These are phyloP conservation scores for Trichoderma citrinoviride DNA, from an alignment of 2,329 filamentous ascomycete species.

Conservation along the genomic window DNA sequence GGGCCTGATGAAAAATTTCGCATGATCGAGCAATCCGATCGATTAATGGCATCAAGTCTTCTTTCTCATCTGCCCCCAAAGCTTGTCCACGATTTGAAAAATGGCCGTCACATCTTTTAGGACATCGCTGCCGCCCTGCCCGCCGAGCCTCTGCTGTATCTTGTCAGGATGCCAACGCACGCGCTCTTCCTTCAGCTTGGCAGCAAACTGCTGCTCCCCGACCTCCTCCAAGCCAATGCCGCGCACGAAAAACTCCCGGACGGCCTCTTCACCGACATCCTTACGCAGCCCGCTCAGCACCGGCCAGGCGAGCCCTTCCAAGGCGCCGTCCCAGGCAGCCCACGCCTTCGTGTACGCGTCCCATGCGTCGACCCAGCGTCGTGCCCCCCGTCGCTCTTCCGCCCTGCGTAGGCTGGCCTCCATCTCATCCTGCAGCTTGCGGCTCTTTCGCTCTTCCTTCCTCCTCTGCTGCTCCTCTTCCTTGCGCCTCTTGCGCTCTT, in stretches of 20 bases:
- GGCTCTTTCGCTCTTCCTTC: slow-evolving; percentile 50
- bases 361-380: slow-evolving; percentile 61
- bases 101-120: slow-evolving; percentile 82
- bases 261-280: slow-evolving; percentile 57
- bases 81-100: slow-evolving; percentile 82
- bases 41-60: slow-evolving; percentile 5
- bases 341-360: slow-evolving; percentile 62
- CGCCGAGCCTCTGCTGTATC: slow-evolving; percentile 84
- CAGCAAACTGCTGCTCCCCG: slow-evolving; percentile 46
- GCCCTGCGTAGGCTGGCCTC: slow-evolving; percentile 67
- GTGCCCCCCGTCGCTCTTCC: slow-evolving; percentile 57
- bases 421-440: slow-evolving; percentile 60
- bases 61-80: slow-evolving; percentile 53
- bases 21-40: not conserved
- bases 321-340: slow-evolving; percentile 50
- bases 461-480: slow-evolving; percentile 52
- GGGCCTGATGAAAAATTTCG: not conserved
- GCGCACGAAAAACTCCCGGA: slow-evolving; percentile 66
- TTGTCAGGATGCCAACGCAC: slow-evolving; percentile 98
- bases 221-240: slow-evolving; percentile 44
- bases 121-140: slow-evolving; percentile 65
- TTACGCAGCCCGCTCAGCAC: slow-evolving; percentile 56
- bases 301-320: slow-evolving; percentile 65
- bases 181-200: slow-evolving; percentile 73
- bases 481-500: slow-evolving; percentile 49